Conservation (phyloP, 257 asterid genomes). For the Penstemon barbatus region DNA sequence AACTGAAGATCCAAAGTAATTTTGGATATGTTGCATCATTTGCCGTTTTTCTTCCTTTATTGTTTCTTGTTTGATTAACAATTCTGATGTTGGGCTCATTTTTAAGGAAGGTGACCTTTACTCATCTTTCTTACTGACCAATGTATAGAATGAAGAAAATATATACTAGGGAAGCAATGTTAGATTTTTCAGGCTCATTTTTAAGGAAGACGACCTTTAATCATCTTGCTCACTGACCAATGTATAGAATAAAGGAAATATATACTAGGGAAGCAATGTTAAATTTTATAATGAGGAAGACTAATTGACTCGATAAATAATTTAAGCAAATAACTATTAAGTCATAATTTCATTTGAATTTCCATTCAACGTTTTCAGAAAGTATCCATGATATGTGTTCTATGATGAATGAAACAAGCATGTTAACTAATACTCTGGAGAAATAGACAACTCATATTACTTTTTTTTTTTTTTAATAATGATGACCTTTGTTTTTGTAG, state of each 20-base stretch:
- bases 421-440: neutral
- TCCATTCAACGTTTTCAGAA: too few relatives aligned
- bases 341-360: too few relatives aligned
- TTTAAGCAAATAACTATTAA: too few relatives aligned
- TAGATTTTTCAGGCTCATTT: neutral
- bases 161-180: neutral
- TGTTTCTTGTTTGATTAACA: neutral
- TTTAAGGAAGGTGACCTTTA: neutral
- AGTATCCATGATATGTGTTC: too few relatives aligned
- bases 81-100: neutral
- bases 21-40: neutral
- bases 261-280: neutral
- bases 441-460: neutral
- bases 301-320: too few relatives aligned
- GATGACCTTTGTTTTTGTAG: neutral
- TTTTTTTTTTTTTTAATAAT: neutral
- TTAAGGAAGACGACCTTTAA: neutral
- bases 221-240: too few relatives aligned
- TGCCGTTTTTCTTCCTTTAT: neutral
- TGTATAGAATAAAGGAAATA: neutral
- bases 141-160: neutral
- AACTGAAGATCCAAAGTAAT: neutral
- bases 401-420: too few relatives aligned
- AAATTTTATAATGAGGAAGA: neutral
- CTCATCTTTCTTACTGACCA: too few relatives aligned